phyloP scores from a whole-genome alignment of 2,329 filamentous ascomycete species.

The Claviceps digitariae region DNA sequence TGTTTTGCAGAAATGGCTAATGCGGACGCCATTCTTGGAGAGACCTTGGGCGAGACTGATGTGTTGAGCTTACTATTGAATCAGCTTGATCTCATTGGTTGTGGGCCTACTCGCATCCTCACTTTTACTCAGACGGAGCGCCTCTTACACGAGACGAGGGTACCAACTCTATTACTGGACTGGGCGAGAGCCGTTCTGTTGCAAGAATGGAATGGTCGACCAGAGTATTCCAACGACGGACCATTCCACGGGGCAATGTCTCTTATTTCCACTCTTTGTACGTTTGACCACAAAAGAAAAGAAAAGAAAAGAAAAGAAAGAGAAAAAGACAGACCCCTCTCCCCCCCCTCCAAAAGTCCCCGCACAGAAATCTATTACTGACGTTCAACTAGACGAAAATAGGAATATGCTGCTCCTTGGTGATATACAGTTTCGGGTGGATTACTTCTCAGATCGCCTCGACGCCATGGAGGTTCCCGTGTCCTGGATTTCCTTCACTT shows the following conservation, averaged over 20 bases:
- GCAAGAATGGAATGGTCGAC: slow-evolving; percentile 66
- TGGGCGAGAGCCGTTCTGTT: slow-evolving; percentile 65
- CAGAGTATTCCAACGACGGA: slow-evolving; percentile 54
- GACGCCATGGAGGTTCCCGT: slow-evolving; percentile 63
- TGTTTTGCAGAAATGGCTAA: slow-evolving; percentile 33
- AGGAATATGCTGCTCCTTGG: slow-evolving; percentile 50
- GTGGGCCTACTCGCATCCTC: slow-evolving; percentile 29
- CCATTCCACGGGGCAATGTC: slow-evolving; percentile 66
- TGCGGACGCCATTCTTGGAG: slow-evolving; percentile 22
- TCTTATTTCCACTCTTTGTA: slow-evolving; percentile 59
- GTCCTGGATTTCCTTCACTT: slow-evolving; percentile 50
- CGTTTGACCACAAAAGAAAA: slow-evolving; percentile 19
- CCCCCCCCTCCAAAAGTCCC: not conserved
- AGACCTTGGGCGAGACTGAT: slow-evolving; percentile 21
- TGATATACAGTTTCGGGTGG: slow-evolving; percentile 58
- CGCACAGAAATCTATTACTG: slow-evolving; percentile 7
- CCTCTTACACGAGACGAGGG: slow-evolving; percentile 41
- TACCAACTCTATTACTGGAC: slow-evolving; percentile 47
- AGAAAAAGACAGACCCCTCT: not conserved
- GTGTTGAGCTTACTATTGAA: slow-evolving; percentile 35
- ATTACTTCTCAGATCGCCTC: slow-evolving; percentile 62
- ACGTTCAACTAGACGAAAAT: slow-evolving; percentile 37
- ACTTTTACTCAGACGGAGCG: slow-evolving; percentile 37
- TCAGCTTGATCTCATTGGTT: slow-evolving; percentile 38
- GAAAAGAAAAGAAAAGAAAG: not conserved